Evolutionary conservation across 2,329 filamentous ascomycete genomes (phyloP), one percentile per base, ranked within the genome.

Genomic region (Clathrospora elynae): DNA sequence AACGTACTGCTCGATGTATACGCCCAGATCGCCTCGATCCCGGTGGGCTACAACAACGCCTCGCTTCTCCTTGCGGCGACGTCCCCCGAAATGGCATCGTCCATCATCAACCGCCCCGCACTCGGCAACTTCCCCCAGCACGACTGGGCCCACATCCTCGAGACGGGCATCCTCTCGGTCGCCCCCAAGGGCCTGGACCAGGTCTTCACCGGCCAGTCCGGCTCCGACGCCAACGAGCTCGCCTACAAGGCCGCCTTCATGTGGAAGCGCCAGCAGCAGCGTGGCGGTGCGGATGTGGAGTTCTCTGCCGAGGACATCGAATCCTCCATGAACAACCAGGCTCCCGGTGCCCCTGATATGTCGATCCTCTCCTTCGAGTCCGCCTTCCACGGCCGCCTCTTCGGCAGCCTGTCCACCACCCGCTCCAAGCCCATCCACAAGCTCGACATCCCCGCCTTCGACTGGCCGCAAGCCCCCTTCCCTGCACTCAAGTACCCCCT

Each of bases 241-340:
- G 91, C 91, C 29, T 96, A 90, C 82, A 96, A 96, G 76, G 90
- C 90, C 6, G 90, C 91, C 35, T 96, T 96, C 76, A 96, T 96
- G 85, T 95, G 86, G 80, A 85, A 86, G 65, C 84, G 88, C 34
- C 87, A 90, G 71, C 79, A 84, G 52, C 83, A 93, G 73, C 88
- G 91, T 49, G 90, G 90, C 55, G 89, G 89, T 6, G 76, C 82
- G 31, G 71, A 85, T 24, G 87, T 85, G 41, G 88, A 92, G 44
- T 95, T 95, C 76, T 88, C 86, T 22, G 73, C 83, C 37, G 83
- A 88, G 62, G 91, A 96, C 72, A 77, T 91, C 47, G 68, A 75
- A 32, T 85, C 83, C 7, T 78, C 82, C 62, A 95, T 96, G 90
- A 77, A 82, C 70, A 96, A 96, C 77, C 73, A 89, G 65, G 79